Base-by-base conservation (phyloP, 371 early-diverging fungal species). In the Batkoa obscura region DNA sequence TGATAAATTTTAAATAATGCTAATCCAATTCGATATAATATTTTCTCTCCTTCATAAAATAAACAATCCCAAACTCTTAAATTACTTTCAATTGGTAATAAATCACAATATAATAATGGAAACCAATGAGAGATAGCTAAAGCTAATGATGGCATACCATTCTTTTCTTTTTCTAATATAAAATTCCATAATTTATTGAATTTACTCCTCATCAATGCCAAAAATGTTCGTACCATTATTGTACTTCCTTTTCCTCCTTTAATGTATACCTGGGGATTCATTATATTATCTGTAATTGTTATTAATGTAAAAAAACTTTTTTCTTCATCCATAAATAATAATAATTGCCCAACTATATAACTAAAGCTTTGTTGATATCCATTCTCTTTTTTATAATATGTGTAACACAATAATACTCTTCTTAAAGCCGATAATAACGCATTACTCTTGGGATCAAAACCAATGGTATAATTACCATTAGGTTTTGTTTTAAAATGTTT, bases 301-400 rank as follows among this genome's bases (percentile, higher is more conserved):
- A 84, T 76, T 35, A 90, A 64, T 59, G 78, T 79, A 87, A 87
- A 90, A 59, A 88, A 90, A 3, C 80, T 81, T 10, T 79, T 70
- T 46, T 84, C 82, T 58, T 89, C 90, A n/a, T 76, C 68, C 63
- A 81, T 70, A 50, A 85, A 75, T 3, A 90, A 63, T 12, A 90
- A 66, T 10, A 90, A 70, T 57, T 86, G 69, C 2, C 84, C 90
- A 15, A 72, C 87, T 37, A 90, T 65, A 57, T 84, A 86, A 56
- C 85, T 87, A 60, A 90, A 74, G 2, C 84, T 79, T 63, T 90
- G 88, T 60, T 86, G 84, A 64, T 90, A 90, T 6, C 88, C 90
- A 43, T 88, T 84, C 8, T 76, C 64, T 4, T 81, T 76, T 17
- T 71, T 69, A 58, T 74, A 68, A 23, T 76, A 43, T 47, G 75